Base-by-base conservation (phyloP, 441 rosid genomes). In the Croton laevigatus region DNA sequence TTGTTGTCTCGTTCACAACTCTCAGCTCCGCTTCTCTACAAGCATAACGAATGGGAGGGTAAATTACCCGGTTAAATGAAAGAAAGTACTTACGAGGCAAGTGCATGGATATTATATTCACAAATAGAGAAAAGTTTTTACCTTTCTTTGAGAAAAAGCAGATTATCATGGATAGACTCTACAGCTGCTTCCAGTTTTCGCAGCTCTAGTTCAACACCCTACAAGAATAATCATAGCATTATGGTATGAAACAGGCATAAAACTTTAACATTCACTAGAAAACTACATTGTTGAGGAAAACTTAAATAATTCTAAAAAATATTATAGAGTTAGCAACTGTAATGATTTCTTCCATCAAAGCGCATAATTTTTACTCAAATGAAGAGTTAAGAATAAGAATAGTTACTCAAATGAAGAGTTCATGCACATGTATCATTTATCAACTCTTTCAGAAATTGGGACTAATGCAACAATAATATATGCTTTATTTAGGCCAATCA, bases 151-250 rank as follows among this genome's bases (percentile, higher is more conserved):
- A 88, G 87, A 83, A 75, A 71, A 7, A 86, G 71, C 67, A 92
- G 77, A 74, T 86, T 89, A 70, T 84, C 96, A 73, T 87, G 98
- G 71, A 94, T 90, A 76, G 91, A 89, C 48, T 86, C 91, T 58
- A 94, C 93, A 0, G 86, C 86, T 71, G 86, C 91, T 75, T 88
- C 94, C 5, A 94, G 97, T 82, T 94, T 94, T 87, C 76, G 81
- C 66, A 94, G 83, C 89, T 89, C 98, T 1, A 92, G 87, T 81
- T 88, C 97, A 44, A 92, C 93, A 48, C 98, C 97, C 99, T 92
- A 69, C 44, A 38, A 61, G 70, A 37, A 58, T 51, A 64, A 27
- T 46, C 32, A 27, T 27, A 27, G 2, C 2, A 27, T 27, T 27
- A 27, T 27, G 32, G 32, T 1, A 27, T 27, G 1, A 2, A 27